Evolutionary conservation across 2,329 filamentous ascomycete species (phyloP).

Genomic region (Scytalidium sp.): DNA sequence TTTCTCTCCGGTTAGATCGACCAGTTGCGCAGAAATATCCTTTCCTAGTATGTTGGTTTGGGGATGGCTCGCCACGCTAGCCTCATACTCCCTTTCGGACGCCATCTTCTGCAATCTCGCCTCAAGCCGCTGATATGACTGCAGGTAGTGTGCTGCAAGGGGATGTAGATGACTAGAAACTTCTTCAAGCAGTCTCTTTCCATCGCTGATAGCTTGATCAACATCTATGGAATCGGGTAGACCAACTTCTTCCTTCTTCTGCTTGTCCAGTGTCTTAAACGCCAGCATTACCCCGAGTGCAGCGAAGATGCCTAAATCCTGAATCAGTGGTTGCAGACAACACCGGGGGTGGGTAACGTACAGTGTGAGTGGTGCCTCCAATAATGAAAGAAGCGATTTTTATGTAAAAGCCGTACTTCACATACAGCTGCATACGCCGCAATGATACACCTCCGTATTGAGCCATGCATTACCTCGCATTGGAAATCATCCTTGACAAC

Average conservation of each 20-base stretch:
- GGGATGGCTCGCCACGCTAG: background rate
- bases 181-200: background rate
- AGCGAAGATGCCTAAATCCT: background rate
- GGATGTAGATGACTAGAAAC: background rate
- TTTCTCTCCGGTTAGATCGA: background rate
- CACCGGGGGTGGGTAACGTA: background rate
- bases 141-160: background rate
- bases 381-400: background rate
- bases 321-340: background rate
- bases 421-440: background rate
- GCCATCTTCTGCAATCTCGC: background rate
- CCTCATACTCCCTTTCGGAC: background rate
- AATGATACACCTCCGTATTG: background rate
- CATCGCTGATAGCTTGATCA: background rate
- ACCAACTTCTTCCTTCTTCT: background rate
- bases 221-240: background rate
- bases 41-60: background rate
- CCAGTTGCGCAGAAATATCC: background rate
- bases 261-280: background rate
- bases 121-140: background rate
- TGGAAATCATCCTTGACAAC: background rate
- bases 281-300: background rate
- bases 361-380: background rate
- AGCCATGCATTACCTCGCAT: background rate
- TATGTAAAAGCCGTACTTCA: background rate